These are phyloP conservation scores for Allomyces macrogynus DNA, from an alignment of 192 early-diverging fungal species.

Conservation along the genomic window DNA sequence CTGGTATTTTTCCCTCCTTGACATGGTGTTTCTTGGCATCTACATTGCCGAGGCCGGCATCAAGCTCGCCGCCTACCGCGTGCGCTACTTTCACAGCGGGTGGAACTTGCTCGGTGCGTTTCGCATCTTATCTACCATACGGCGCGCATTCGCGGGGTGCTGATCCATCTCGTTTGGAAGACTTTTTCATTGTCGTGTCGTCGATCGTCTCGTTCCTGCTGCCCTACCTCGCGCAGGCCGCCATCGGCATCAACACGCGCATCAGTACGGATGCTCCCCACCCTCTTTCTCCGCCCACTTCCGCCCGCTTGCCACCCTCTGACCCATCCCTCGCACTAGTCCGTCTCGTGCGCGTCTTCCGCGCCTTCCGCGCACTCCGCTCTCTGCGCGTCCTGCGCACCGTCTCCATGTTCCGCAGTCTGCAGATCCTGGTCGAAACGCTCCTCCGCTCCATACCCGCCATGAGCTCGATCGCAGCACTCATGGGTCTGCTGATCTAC, in stretches of 20 bases:
- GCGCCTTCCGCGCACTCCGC: constrained; percentile 5
- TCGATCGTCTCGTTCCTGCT: constrained; percentile 1
- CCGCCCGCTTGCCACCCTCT: neutral
- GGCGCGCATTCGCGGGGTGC: neutral
- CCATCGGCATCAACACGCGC: constrained; percentile 1
- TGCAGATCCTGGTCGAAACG: constrained; percentile 1
- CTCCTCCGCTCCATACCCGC: constrained; percentile 3
- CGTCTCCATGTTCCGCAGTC: constrained; percentile 1
- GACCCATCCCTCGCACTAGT: neutral
- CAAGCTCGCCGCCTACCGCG: neutral
- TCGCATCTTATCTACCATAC: neutral
- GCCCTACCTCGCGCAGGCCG: neutral
- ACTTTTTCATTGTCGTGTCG: constrained; percentile 2
- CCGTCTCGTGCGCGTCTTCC: constrained; percentile 1
- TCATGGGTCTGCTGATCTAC: constrained; percentile 1
- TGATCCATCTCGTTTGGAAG: neutral
- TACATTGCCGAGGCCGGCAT: neutral
- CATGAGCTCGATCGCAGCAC: neutral
- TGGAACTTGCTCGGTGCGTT: neutral
- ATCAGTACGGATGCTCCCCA: neutral
- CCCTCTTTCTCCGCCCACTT: neutral
- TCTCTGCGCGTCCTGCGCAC: constrained; percentile 4
- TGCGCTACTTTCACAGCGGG: neutral
- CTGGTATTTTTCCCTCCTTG: neutral
- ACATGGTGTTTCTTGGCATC: neutral